Base-by-base conservation (phyloP, 371 early-diverging fungal genomes). In the Blakeslea trispora region DNA sequence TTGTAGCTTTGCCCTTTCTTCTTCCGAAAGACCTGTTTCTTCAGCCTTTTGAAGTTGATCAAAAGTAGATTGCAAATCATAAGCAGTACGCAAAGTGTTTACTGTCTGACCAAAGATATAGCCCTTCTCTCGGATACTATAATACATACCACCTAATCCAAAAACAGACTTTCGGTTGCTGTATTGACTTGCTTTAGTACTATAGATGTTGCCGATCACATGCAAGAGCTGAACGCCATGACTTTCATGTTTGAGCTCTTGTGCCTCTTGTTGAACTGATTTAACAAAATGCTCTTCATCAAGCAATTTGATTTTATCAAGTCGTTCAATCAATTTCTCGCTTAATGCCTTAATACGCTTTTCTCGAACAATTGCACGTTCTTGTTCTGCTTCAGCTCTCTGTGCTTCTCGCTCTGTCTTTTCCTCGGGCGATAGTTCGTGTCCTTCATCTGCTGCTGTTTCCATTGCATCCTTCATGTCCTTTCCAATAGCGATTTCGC, bases 211-310 rank as follows among this genome's bases (percentile, higher is more conserved):
- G 22, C 98, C 98, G 57, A 97, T 89, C 2, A 93, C 88, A 68
- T 95, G 92, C 48, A 98, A 72, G 18, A 98, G 72, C 68, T 96
- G 96, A 2, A 92, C 86, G 23, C 98, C 98, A 64, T 93, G 93
- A 31, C 86, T 89, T 67, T 94, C 98, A 8, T 71, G 57, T 69
- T 93, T 92, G 37, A 98, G 81, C 35, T 87, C 87, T 45, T 95
- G 92, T 0, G 95, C 94, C 64, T 98, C 97, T 28, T 82, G 59
- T 44, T 81, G 71, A 21, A 91, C 81, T 45, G 83, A 74, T 19
- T 85, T 78, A 34, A 81, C 75, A 75, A 93, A 96, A 7, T 53
- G 50, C 31, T 61, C 43, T 41, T 60, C 61, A 31, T 66, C 55
- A 7, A 68, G 64, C 22, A 81, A 84, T 24, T 78, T 79, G 63